Base-by-base conservation (phyloP, 495 filamentous ascomycete species). In the Xylaria longipes region DNA sequence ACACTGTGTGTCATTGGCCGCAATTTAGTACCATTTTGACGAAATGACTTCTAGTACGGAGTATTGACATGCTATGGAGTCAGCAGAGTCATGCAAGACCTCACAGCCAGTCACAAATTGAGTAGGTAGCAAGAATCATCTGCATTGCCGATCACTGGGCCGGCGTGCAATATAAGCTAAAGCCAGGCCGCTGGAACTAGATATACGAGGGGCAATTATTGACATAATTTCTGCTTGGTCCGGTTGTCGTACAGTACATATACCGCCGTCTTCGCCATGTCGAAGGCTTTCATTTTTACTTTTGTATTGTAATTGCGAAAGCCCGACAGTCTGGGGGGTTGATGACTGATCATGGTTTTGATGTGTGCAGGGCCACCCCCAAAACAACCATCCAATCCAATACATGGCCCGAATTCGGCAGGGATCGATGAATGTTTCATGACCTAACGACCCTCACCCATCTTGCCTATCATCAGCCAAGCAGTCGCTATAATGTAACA, bases 51-150 rank as follows among this genome's bases (percentile, higher is more conserved):
- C 41, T 27, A 45, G 27, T 20, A 35, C 25, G 37, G 45, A 45
- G 27, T 20, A 35, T 37, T 52, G 45, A 54, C 33, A 31, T 48
- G n/a, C 35, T 54, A 67, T 39, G 46, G 48, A 67, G 65, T 56
- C 65, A 67, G 48, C 65, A 67, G 65, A 67, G 65, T 67, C 65
- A 67, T 67, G 65, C 65, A 56, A 37, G 29, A 50, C 29, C n/a
- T 37, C 11, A 52, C 3, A 31, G 15, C 63, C 63, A 66, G 39
- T 66, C 41, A 66, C 63, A 54, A 56, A 52, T 4, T 5, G 27
- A 63, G n/a, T n/a, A n/a, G n/a, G n/a, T 43, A 41, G 60, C 12
- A 15, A 14, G 45, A 63, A 63, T 15, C n/a, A n/a, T 63, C n/a
- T 43, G 60, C 60, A 29, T 43, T 63, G 65, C 48, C 48, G 65